phyloP scores from a whole-genome alignment of 129 eudicot species.

The Erigeron canadensis region DNA sequence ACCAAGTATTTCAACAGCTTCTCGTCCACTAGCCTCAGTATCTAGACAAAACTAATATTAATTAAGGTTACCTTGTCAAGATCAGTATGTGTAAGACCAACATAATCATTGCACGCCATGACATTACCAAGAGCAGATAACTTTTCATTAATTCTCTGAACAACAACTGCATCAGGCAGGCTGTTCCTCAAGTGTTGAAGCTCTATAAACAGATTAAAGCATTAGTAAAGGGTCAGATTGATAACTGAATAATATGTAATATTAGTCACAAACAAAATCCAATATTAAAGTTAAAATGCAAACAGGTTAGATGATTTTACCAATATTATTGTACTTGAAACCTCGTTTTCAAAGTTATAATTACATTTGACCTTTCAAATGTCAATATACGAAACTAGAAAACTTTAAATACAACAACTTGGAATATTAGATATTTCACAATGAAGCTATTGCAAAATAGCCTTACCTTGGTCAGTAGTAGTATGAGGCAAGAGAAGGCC shows the following conservation, averaged over 20 bases:
- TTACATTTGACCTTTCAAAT: constrained; percentile 8
- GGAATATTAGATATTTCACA: neutral
- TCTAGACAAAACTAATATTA: neutral
- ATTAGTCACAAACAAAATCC: neutral
- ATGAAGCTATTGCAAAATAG: neutral
- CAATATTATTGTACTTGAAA: neutral
- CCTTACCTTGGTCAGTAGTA: constrained; percentile 74
- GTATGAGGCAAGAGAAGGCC: constrained; percentile 78
- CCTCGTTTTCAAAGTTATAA: neutral
- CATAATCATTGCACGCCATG: constrained; percentile 98
- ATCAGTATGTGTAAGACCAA: constrained; percentile 92
- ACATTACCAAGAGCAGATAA: constrained; percentile 92
- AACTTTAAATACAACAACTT: neutral
- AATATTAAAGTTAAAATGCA: neutral
- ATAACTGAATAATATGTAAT: neutral
- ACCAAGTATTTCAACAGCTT: neutral
- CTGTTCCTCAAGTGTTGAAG: constrained; percentile 93
- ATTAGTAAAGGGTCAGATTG: constrained; percentile 13
- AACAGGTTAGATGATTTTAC: neutral
- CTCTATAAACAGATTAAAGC: constrained; percentile 38
- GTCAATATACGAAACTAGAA: neutral
- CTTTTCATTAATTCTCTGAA: constrained; percentile 84
- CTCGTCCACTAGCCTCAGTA: neutral
- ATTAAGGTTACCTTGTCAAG: constrained; percentile 68
- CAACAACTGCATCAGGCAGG: constrained; percentile 89